phyloP scores from a whole-genome alignment of 2,329 filamentous ascomycete genomes.

The Claviceps pazoutovae region DNA sequence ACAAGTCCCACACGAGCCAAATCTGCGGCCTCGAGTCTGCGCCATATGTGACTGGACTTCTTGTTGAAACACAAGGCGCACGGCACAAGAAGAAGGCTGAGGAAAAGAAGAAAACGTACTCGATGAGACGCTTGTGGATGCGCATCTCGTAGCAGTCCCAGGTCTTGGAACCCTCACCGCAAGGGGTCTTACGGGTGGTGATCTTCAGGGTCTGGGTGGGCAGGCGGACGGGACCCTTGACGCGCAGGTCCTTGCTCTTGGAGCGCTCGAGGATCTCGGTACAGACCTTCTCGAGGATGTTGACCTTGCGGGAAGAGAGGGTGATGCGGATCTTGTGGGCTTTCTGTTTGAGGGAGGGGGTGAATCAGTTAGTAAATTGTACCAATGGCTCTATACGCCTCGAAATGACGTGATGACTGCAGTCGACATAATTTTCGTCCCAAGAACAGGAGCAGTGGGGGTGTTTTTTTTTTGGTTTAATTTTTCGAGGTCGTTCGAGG shows the following conservation, averaged over 20 bases:
- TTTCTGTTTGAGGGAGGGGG: slow-evolving; percentile 40
- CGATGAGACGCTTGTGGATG: slow-evolving; percentile 97
- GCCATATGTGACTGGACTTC: neutral
- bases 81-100: neutral
- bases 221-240: slow-evolving; percentile 96
- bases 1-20: neutral
- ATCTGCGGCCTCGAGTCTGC: too few relatives aligned
- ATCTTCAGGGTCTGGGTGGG: slow-evolving; percentile 95
- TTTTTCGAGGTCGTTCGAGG: neutral
- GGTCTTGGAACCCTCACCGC: slow-evolving; percentile 99
- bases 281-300: slow-evolving; percentile 95
- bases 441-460: neutral
- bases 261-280: slow-evolving; percentile 96
- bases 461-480: neutral
- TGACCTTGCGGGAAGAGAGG: slow-evolving; percentile 86
- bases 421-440: too few relatives aligned
- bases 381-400: too few relatives aligned
- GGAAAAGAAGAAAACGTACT: slow-evolving; percentile 38
- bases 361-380: slow-evolving; percentile 3
- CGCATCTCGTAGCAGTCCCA: slow-evolving; percentile 99
- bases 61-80: neutral
- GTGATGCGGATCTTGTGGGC: slow-evolving; percentile 98
- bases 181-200: slow-evolving; percentile 97
- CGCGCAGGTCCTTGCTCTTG: slow-evolving; percentile 94
- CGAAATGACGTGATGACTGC: too few relatives aligned